Evolutionary conservation across 2,329 filamentous ascomycete genomes (phyloP).

Genomic region (Chaetoscypha palmicola): DNA sequence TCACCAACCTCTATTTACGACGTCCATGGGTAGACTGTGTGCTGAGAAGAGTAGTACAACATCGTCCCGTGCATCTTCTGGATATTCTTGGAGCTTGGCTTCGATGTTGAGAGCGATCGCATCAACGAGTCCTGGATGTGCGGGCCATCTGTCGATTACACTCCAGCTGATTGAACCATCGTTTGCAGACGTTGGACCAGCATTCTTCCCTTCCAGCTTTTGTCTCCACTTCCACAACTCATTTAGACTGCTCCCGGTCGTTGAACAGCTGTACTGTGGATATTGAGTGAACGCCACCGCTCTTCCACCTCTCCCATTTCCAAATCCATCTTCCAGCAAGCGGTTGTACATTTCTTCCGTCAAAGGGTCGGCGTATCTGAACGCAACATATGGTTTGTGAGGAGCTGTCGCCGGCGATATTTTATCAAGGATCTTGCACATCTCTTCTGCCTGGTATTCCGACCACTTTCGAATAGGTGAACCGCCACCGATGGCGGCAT

Average conservation of each 20-base stretch:
- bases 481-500: slow-evolving; percentile 90
- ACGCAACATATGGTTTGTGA: slow-evolving; percentile 95
- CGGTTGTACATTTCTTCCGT: slow-evolving; percentile 89
- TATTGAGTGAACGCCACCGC: slow-evolving; percentile 98
- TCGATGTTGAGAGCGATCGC: slow-evolving; percentile 92
- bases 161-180: slow-evolving; percentile 84
- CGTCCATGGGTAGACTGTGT: slow-evolving; percentile 93
- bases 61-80: slow-evolving; percentile 67
- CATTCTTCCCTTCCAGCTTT: slow-evolving; percentile 71
- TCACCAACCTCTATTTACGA: slow-evolving; percentile 75
- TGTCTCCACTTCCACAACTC: slow-evolving; percentile 97
- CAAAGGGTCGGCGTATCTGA: slow-evolving; percentile 87
- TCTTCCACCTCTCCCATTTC: slow-evolving; percentile 78
- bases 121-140: slow-evolving; percentile 82
- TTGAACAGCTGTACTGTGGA: slow-evolving; percentile 96
- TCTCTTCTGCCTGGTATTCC: slow-evolving; percentile 85
- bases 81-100: slow-evolving; percentile 74
- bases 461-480: slow-evolving; percentile 98
- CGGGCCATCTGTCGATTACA: slow-evolving; percentile 96
- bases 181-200: slow-evolving; percentile 22
- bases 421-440: slow-evolving; percentile 94
- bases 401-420: slow-evolving; percentile 89
- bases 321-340: slow-evolving; percentile 83
- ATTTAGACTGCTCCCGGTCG: slow-evolving; percentile 91
- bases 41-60: slow-evolving; percentile 91